Base-by-base conservation (phyloP, 345 rosid genomes). In the Gossypium ekmanianum region DNA sequence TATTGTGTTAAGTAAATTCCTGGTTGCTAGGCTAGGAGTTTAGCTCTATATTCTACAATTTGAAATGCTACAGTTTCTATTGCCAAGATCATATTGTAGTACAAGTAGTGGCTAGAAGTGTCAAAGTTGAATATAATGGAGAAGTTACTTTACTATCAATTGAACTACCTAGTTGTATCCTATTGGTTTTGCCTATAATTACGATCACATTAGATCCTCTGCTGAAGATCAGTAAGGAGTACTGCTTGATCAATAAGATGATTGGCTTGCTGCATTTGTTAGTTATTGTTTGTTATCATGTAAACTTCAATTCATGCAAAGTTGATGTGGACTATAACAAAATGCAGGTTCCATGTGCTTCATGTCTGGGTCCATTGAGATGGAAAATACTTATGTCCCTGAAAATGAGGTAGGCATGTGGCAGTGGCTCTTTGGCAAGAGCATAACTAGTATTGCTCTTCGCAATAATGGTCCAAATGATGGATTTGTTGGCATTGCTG, bases 341-440 rank as follows among this genome's bases (percentile, higher is more conserved):
- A 73, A 41, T 81, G 79, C 70, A 94, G 98, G 97, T 76, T 87
- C 97, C 18, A 88, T 94, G 94, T 94, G 98, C 86, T 94, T 92
- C 83, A 90, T 90, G 97, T 94, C 98, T 78, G 98, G 97, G 13
- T 89, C 94, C 9, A 68, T 88, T 74, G 97, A 93, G 88, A 91
- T 89, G 97, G 98, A 92, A 74, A 93, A 96, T 77, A 82, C 89
- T 4, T 93, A 81, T 74, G 78, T 92, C 12, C 97, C 98, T 75
- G 98, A 96, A 83, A 91, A 90, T 73, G 95, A 96, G 85, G 91
- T 84, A 22, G 98, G 97, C 43, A 76, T 92, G 84, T 87, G 94
- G 85, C 99, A 93, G 62, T 96, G 99, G 99, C 82, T 96, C 81
- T 87, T 93, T 81, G 98, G 99, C 64, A 96, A 88, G 89, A 92